Conservation (phyloP, 371 early-diverging fungal genomes). For the Conidiobolus incongruus region DNA sequence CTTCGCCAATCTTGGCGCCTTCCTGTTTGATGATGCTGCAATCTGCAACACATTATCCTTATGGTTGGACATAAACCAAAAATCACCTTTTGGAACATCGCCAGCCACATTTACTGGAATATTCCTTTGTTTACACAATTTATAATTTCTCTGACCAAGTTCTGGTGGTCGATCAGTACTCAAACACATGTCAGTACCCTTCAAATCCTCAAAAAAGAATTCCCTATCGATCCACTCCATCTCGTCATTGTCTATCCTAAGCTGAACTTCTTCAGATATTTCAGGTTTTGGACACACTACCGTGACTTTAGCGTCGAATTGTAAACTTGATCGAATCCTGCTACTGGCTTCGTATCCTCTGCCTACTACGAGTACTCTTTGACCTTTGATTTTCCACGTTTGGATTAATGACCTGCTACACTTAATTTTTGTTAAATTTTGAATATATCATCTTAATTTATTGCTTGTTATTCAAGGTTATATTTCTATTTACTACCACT, state of each 20-base stretch:
- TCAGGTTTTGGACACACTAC: conserved; percentile 38
- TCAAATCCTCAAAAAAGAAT: conserved; percentile 28
- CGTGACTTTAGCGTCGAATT: conserved; percentile 54
- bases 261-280: conserved; percentile 31
- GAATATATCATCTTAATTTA: too few species aligned
- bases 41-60: conserved; percentile 64
- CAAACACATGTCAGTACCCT: conserved; percentile 43
- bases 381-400: conserved; percentile 44
- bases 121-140: conserved; percentile 22
- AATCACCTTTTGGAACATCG: conserved; percentile 72
- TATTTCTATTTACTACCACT: too few species aligned
- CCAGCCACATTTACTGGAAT: conserved; percentile 86
- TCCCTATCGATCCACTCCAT: conserved; percentile 32
- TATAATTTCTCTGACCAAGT: background rate
- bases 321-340: conserved; percentile 51
- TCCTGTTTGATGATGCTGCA: conserved; percentile 76
- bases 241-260: conserved; percentile 25
- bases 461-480: too few species aligned
- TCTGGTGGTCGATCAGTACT: conserved; percentile 30
- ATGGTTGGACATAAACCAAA: conserved; percentile 74
- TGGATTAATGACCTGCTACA: conserved; percentile 51
- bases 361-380: conserved; percentile 57
- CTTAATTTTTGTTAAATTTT: conserved; percentile 7
- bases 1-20: conserved; percentile 69
- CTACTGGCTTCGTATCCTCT: conserved; percentile 59